These are phyloP conservation scores for Vaccinium myrtillus DNA, from an alignment of 148 eudicot genomes.

Conservation along the genomic window DNA sequence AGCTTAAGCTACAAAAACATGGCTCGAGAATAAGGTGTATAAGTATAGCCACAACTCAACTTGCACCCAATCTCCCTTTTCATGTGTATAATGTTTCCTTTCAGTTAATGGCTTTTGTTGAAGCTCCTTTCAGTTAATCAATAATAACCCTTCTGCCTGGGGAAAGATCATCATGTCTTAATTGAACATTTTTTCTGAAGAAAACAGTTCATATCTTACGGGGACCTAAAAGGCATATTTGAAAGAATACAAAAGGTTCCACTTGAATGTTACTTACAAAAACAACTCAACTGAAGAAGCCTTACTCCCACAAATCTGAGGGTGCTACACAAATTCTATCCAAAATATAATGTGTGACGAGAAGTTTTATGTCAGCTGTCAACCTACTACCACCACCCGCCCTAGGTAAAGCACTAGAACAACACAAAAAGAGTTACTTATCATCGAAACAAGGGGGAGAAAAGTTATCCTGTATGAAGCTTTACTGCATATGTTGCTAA, in stretches of 20 bases:
- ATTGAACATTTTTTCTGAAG: neutral
- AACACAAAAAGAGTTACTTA: neutral
- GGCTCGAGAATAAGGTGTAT: neutral
- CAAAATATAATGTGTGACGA: neutral
- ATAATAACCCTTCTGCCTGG: neutral
- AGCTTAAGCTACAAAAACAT: neutral
- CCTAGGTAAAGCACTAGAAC: slow-evolving; percentile 6
- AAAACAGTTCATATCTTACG: neutral
- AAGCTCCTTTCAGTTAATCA: neutral
- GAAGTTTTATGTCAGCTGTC: neutral
- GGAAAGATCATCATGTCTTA: neutral
- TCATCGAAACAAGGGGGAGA: slow-evolving; percentile 2
- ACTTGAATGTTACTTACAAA: neutral
- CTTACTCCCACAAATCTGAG: neutral
- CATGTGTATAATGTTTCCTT: neutral
- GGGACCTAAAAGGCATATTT: neutral
- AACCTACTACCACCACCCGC: neutral
- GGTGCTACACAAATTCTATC: neutral
- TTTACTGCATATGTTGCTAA: neutral
- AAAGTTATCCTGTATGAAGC: neutral
- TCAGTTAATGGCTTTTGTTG: neutral
- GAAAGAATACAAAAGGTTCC: neutral
- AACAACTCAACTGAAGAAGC: neutral
- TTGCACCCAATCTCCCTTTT: neutral
- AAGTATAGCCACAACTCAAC: neutral